Evolutionary conservation across 306 rosid species (phyloP), one percentile per base, ranked within the genome.

Genomic region (Potentilla sterilis): DNA sequence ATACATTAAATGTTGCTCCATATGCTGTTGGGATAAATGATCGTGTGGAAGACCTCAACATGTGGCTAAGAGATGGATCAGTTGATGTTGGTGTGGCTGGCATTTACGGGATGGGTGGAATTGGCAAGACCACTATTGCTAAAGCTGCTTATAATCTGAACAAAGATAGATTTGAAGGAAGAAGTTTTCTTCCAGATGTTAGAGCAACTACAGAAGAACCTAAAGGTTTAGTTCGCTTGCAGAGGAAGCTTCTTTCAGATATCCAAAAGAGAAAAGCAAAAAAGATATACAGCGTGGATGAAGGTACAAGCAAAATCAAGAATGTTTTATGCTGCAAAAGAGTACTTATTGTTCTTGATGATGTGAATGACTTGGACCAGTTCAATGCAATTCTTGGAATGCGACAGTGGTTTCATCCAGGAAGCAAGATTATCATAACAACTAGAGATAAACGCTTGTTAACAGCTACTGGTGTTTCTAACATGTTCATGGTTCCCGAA

Each of bases 1-100:
- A n/a, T 9, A 21, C 62, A 9, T 55, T 55, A 21, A 55, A 21
- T 8, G 62, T 55, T 21, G 62, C 62, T 22, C 62, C 62, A 9
- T 57, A 57, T 22, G 35, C 63, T 21, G 63, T 57, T 21, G 63
- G 63, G 9, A 22, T 57, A 22, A 10, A 57, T 3, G 6, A 7
- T 57, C 63, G 63, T 22, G 63, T 57, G 63, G 34, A 57, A 57
- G 15, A 4, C 15, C 28, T 57, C 9, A 57, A 57, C 63, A 8
- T 57, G 14, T 57, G 63, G 63, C 21, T 57, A 57, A 57, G 63
- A 57, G 63, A 57, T 57, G 34, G 34, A 57, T 57, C 63, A 57
- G 32, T 7, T 57, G 63, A 57, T n/a, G 63, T 57, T 21, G 35
- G 15, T 57, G 28, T 22, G 13, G 63, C 35, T 21, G 63, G 63